Conservation (phyloP, 768 basidiomycete species). For the Candolleomyces aberdarensis region DNA sequence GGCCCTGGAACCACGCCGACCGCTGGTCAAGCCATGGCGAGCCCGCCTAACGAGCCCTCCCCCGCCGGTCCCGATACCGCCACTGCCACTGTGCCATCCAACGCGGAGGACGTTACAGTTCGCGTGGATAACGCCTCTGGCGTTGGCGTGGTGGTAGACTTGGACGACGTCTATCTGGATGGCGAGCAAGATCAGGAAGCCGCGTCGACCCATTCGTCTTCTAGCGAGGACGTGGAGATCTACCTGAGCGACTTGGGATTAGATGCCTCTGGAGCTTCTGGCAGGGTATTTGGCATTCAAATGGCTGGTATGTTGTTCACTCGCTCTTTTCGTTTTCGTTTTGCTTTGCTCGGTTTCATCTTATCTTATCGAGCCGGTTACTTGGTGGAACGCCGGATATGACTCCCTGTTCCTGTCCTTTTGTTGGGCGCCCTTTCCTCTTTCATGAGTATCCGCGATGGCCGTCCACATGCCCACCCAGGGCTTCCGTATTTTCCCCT, state of each 20-base stretch:
- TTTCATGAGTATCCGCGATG: too few relatives aligned
- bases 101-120: neutral
- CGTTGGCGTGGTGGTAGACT: neutral
- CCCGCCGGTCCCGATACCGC: neutral
- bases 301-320: neutral
- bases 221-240: slow-evolving; percentile 30
- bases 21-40: neutral
- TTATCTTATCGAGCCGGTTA: neutral
- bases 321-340: neutral
- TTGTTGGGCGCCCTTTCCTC: neutral
- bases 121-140: neutral
- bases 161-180: slow-evolving; percentile 1
- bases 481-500: neutral
- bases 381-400: neutral
- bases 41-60: neutral
- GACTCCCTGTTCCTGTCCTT: neutral
- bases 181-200: neutral
- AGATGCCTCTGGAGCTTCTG: slow-evolving; percentile 9
- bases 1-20: neutral
- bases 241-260: slow-evolving; percentile 31
- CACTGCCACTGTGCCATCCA: neutral
- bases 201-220: slow-evolving; percentile 2
- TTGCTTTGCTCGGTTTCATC: neutral
- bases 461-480: neutral
- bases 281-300: neutral